These are phyloP conservation scores for Pelargonium cotyledonis DNA, from an alignment of 441 rosid genomes.

Conservation along the genomic window DNA sequence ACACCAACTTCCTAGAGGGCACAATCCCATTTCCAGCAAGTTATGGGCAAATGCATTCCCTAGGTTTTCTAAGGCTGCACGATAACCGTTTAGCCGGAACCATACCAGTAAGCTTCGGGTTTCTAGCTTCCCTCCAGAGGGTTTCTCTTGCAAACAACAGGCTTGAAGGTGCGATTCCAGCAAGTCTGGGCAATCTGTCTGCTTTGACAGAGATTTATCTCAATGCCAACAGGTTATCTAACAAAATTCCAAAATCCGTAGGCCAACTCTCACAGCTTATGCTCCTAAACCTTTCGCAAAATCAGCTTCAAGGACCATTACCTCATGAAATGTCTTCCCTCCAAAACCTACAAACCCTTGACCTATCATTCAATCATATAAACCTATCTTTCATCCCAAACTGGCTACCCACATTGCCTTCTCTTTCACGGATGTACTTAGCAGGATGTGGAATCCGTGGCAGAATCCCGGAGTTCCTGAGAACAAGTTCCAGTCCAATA, in stretches of 20 bases:
- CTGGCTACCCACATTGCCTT: conserved; percentile 34
- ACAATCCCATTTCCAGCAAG: conserved; percentile 33
- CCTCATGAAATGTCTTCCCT: conserved; percentile 37
- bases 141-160: conserved; percentile 42
- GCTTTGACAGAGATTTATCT: conserved; percentile 46
- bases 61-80: conserved; percentile 40
- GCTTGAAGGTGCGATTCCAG: conserved; percentile 42
- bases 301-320: conserved; percentile 36
- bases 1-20: conserved; percentile 39
- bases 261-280: conserved; percentile 35
- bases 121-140: conserved; percentile 38
- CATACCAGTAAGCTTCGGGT: conserved; percentile 32
- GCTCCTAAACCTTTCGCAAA: conserved; percentile 33
- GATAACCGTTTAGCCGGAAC: conserved; percentile 37
- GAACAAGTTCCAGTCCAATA: conserved; percentile 34
- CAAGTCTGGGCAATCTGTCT: conserved; percentile 35
- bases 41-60: conserved; percentile 33
- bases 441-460: conserved; percentile 47
- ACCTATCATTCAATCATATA: conserved; percentile 44
- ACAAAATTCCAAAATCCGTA: conserved; percentile 31
- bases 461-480: conserved; percentile 35
- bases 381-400: conserved; percentile 34
- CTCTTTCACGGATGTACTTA: conserved; percentile 35
- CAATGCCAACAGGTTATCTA: conserved; percentile 31
- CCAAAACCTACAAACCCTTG: conserved; percentile 42